Conservation (phyloP, 2,329 filamentous ascomycete species). For the Sarocladium kiliense region DNA sequence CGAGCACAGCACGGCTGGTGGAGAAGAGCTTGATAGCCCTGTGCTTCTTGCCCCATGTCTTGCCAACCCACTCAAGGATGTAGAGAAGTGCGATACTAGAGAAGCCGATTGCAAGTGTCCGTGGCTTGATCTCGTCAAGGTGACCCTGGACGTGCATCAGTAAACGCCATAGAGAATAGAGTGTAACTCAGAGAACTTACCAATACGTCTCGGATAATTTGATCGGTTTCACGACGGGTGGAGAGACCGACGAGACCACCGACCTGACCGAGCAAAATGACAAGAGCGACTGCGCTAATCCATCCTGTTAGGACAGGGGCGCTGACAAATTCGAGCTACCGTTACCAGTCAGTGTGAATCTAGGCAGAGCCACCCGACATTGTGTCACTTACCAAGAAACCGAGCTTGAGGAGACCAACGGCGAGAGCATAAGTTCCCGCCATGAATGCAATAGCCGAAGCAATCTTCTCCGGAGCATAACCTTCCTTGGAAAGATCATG, state of each 20-base stretch:
- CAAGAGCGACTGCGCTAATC: constrained; percentile 61
- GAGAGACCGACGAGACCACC: constrained; percentile 53
- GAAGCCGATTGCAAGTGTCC: constrained; percentile 55
- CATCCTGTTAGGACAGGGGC: constrained; percentile 60
- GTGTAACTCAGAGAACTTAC: too few species aligned
- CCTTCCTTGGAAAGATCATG: constrained; percentile 42
- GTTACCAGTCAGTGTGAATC: not conserved
- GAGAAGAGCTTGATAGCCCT: constrained; percentile 53
- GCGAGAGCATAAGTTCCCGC: constrained; percentile 56
- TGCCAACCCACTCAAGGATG: constrained; percentile 51
- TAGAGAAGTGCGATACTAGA: constrained; percentile 51
- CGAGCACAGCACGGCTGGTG: constrained; percentile 55
- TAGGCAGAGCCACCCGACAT: too few species aligned
- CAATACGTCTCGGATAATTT: constrained; percentile 55
- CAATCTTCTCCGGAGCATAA: constrained; percentile 50
- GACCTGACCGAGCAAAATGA: constrained; percentile 61
- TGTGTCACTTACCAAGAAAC: constrained; percentile 39
- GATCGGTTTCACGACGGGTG: constrained; percentile 46
- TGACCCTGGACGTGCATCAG: too few species aligned
- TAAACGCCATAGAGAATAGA: too few species aligned
- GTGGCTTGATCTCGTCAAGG: constrained; percentile 51
- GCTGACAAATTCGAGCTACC: constrained; percentile 57
- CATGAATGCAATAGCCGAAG: constrained; percentile 57
- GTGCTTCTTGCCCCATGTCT: constrained; percentile 53
- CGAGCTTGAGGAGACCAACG: constrained; percentile 57